Conservation (phyloP, 805 yeast species). For the Dipodascus albidus region DNA sequence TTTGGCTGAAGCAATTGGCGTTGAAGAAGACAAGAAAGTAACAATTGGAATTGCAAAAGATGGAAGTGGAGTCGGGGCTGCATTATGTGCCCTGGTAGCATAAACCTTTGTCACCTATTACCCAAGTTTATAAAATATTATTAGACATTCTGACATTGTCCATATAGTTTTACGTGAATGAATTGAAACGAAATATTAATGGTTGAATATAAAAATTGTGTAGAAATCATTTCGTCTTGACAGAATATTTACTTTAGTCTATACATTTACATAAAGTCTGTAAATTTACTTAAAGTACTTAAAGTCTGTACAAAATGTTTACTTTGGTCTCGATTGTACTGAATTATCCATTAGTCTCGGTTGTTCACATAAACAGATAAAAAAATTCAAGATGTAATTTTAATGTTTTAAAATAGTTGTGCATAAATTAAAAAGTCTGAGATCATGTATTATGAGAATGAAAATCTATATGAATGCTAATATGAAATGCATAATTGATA, state of each 20-base stretch:
- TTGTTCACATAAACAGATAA: too few relatives aligned
- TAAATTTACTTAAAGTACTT: too few relatives aligned
- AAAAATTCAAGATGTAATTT: not conserved
- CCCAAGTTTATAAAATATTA: not conserved
- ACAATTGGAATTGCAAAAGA: slow-evolving; percentile 80
- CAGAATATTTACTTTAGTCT: too few relatives aligned
- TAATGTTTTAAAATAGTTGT: too few relatives aligned
- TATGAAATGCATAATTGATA: not conserved
- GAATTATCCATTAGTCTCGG: too few relatives aligned
- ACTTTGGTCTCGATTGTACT: too few relatives aligned
- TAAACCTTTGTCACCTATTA: not conserved
- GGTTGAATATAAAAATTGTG: not conserved
- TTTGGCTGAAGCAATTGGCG: slow-evolving; percentile 38
- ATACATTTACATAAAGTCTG: too few relatives aligned
- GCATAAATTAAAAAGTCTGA: not conserved
- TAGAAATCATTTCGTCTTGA: too few relatives aligned
- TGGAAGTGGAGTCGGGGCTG: slow-evolving; percentile 97
- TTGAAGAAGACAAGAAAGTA: slow-evolving; percentile 63
- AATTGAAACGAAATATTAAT: not conserved
- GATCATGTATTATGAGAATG: not conserved
- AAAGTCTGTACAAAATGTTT: too few relatives aligned
- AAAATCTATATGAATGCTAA: not conserved
- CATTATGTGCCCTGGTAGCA: slow-evolving; percentile 62
- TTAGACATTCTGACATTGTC: not conserved
- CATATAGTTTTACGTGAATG: not conserved